These are phyloP conservation scores for Lineolata rhizophorae DNA, from an alignment of 495 filamentous ascomycete genomes.

Conservation along the genomic window DNA sequence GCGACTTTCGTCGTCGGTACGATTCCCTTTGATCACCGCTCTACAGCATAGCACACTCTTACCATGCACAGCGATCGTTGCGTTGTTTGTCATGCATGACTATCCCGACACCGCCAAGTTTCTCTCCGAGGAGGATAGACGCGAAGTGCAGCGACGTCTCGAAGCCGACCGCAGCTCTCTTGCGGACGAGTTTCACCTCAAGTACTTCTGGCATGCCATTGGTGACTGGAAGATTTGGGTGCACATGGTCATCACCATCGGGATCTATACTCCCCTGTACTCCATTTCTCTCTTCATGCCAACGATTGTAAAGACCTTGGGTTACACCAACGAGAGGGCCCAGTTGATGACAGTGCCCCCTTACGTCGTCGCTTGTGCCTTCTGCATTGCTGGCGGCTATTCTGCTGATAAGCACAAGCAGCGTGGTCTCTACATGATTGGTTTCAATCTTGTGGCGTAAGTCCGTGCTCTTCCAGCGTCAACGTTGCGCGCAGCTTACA, in stretches of 20 bases:
- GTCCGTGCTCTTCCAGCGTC: slow-evolving; percentile 1
- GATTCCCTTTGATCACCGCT: neutral
- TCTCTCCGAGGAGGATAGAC: slow-evolving; percentile 46
- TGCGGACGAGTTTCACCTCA: slow-evolving; percentile 9
- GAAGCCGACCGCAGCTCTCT: slow-evolving; percentile 33
- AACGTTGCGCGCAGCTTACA: neutral
- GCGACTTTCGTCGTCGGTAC: slow-evolving; percentile 56
- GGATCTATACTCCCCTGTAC: slow-evolving; percentile 41
- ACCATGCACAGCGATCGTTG: slow-evolving; percentile 5
- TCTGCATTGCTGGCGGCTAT: slow-evolving; percentile 42
- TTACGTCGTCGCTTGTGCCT: slow-evolving; percentile 13
- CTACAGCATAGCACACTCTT: neutral
- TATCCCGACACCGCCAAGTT: slow-evolving; percentile 73
- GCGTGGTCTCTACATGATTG: slow-evolving; percentile 68
- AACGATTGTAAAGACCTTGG: slow-evolving; percentile 13
- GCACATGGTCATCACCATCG: slow-evolving; percentile 10
- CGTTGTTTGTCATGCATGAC: slow-evolving; percentile 31
- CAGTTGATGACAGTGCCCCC: slow-evolving; percentile 16
- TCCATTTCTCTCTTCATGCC: slow-evolving; percentile 52
- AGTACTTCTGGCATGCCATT: slow-evolving; percentile 13
- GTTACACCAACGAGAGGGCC: slow-evolving; percentile 11
- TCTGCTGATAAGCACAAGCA: slow-evolving; percentile 57
- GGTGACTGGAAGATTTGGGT: slow-evolving; percentile 14
- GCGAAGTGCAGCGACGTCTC: slow-evolving; percentile 51
- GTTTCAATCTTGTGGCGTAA: slow-evolving; percentile 17